Evolutionary conservation across 352 stramenopile species (phyloP).

Genomic region (Phytophthora sansomeana): DNA sequence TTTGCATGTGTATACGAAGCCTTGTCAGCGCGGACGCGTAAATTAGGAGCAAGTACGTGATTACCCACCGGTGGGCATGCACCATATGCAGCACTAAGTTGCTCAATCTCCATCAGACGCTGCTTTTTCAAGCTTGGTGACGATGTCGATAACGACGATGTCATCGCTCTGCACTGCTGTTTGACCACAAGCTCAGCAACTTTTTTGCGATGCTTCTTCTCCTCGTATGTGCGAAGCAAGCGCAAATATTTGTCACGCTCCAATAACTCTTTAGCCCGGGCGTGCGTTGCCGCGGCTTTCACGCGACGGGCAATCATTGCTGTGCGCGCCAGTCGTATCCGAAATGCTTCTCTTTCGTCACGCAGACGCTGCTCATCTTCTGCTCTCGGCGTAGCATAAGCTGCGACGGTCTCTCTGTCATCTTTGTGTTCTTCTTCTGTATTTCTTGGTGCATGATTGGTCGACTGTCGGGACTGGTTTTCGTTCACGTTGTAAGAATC

Average conservation of each 20-base stretch:
- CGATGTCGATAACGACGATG: constrained; percentile 35
- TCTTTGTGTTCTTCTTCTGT: constrained; percentile 27
- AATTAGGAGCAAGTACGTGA: constrained; percentile 12
- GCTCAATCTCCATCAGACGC: constrained; percentile 52
- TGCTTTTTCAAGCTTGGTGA: constrained; percentile 46
- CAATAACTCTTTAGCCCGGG: constrained; percentile 40
- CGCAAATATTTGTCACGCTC: constrained; percentile 62
- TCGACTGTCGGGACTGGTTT: not conserved
- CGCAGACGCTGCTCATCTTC: constrained; percentile 33
- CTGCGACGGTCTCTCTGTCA: constrained; percentile 16
- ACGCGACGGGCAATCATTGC: constrained; percentile 53
- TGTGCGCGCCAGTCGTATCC: constrained; percentile 72
- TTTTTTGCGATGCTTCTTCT: constrained; percentile 67
- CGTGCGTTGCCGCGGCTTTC: constrained; percentile 43
- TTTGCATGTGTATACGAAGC: constrained; percentile 1
- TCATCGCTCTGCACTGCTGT: constrained; percentile 66
- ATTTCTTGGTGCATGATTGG: constrained; percentile 1
- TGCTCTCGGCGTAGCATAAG: constrained; percentile 11
- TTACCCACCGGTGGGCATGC: constrained; percentile 18
- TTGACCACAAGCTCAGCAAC: constrained; percentile 67
- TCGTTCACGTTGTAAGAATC: constrained; percentile 2
- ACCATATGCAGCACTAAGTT: constrained; percentile 53
- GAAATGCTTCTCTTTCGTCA: constrained; percentile 58
- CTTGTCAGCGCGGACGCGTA: not conserved
- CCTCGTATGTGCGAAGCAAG: constrained; percentile 46